phyloP scores from a whole-genome alignment of 2,329 filamentous ascomycete species.

The Pyrenochaeta sp. region DNA sequence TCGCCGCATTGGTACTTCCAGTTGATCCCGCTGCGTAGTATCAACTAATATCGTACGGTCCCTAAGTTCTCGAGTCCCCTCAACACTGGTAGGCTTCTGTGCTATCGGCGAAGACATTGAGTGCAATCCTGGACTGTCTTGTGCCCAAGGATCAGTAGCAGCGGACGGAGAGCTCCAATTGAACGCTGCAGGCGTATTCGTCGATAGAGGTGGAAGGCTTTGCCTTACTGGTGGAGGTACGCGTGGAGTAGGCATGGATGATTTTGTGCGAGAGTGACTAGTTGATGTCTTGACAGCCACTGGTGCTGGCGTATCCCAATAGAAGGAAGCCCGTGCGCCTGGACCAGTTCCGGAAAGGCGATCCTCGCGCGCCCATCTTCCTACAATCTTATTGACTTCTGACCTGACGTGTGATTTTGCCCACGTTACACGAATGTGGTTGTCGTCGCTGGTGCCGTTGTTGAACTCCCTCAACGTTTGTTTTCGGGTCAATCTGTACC shows the following conservation, averaged over 20 bases:
- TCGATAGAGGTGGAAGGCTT: conserved; percentile 29
- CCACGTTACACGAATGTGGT: conserved; percentile 51
- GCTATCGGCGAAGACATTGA: conserved; percentile 29
- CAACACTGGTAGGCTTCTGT: conserved; percentile 20
- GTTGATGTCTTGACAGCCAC: conserved; percentile 20
- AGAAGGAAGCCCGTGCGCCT: conserved; percentile 46
- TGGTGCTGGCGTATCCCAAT: conserved; percentile 46
- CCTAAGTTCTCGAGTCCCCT: conserved; percentile 29
- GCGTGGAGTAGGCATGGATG: conserved; percentile 27
- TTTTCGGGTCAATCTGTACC: conserved; percentile 51
- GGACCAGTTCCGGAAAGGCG: conserved; percentile 48
- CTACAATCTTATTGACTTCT: conserved; percentile 48
- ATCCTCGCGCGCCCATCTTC: conserved; percentile 49
- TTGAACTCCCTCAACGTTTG: conserved; percentile 52
- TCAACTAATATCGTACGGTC: conserved; percentile 31
- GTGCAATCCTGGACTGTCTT: conserved; percentile 19
- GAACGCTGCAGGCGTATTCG: conserved; percentile 38
- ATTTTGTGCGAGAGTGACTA: conserved; percentile 35
- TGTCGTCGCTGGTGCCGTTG: conserved; percentile 43
- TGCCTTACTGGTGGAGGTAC: conserved; percentile 26
- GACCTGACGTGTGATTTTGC: conserved; percentile 40
- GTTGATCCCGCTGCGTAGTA: conserved; percentile 17
- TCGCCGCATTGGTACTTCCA: conserved; percentile 22
- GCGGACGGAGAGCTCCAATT: conserved; percentile 44
- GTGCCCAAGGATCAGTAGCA: conserved; percentile 28